phyloP scores from a whole-genome alignment of 2,329 filamentous ascomycete genomes.

The Xenosphaeropsis pyriputrescens region DNA sequence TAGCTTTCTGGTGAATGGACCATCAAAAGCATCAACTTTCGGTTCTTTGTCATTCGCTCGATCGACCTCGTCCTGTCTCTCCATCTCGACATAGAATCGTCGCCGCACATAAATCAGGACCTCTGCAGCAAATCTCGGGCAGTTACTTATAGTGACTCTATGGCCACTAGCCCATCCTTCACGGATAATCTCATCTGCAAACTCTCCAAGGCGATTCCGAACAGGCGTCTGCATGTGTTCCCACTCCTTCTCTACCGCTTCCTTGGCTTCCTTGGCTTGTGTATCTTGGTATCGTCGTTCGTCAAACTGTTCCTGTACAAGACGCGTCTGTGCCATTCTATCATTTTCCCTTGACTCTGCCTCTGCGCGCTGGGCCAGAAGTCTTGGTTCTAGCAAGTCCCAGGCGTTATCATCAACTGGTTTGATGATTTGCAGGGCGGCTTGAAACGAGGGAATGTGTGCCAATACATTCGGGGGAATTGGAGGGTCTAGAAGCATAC shows the following conservation, averaged over 20 bases:
- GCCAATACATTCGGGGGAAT: slow-evolving; percentile 45
- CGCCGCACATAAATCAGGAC: slow-evolving; percentile 53
- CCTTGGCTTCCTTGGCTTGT: slow-evolving; percentile 32
- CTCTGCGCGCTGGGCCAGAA: slow-evolving; percentile 48
- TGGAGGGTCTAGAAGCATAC: slow-evolving; percentile 49
- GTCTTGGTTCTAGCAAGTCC: slow-evolving; percentile 51
- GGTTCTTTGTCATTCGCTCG: slow-evolving; percentile 29
- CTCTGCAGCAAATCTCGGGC: slow-evolving; percentile 55
- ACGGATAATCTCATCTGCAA: slow-evolving; percentile 56
- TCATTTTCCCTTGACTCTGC: slow-evolving; percentile 44
- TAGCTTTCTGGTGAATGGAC: slow-evolving; percentile 43
- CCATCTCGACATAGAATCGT: slow-evolving; percentile 47
- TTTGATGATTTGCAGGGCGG: slow-evolving; percentile 53
- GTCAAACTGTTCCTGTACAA: slow-evolving; percentile 22
- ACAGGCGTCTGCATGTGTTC: slow-evolving; percentile 55
- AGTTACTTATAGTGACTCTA: slow-evolving; percentile 46
- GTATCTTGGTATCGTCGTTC: slow-evolving; percentile 14
- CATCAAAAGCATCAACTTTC: slow-evolving; percentile 31
- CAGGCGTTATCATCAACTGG: slow-evolving; percentile 56
- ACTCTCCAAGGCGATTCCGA: slow-evolving; percentile 45
- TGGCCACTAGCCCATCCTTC: slow-evolving; percentile 49
- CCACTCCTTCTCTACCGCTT: slow-evolving; percentile 53
- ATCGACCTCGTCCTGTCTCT: slow-evolving; percentile 33
- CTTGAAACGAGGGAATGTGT: slow-evolving; percentile 61
- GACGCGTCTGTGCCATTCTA: slow-evolving; percentile 16